Percentiles rank a stretch among this genome's conserved stretches.
Conservation (phyloP, 2,329 filamentous ascomycete species). For the Talaromyces sp. region DNA sequence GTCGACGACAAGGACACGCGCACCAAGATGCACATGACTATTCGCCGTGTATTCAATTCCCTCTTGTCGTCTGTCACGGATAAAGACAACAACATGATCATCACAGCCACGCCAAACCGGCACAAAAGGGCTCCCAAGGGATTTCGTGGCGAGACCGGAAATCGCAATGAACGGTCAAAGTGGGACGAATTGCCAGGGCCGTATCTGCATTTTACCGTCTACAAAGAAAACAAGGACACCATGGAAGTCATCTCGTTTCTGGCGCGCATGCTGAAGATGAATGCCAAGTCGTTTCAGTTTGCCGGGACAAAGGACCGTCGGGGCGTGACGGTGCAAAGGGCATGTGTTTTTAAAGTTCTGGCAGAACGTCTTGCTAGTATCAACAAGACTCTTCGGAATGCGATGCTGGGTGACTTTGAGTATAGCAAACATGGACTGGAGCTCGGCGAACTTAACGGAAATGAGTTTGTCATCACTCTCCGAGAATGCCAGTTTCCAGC, state of each 20-base stretch:
- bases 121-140: constrained; percentile 27
- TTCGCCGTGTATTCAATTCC: constrained; percentile 75
- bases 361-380: constrained; percentile 60
- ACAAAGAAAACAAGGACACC: constrained; percentile 96
- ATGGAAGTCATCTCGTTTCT: constrained; percentile 83
- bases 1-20: constrained; percentile 58
- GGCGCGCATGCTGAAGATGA: constrained; percentile 64
- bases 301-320: constrained; percentile 89
- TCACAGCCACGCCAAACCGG: constrained; percentile 42
- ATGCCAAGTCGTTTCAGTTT: constrained; percentile 65
- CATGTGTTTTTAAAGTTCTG: constrained; percentile 59
- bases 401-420: constrained; percentile 70
- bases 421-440: constrained; percentile 67
- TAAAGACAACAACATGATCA: constrained; percentile 60
- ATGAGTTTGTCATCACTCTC: constrained; percentile 88
- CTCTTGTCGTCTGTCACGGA: constrained; percentile 72
- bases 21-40: constrained; percentile 56
- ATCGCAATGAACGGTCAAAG: constrained; percentile 41
- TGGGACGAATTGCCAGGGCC: constrained; percentile 69
- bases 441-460: constrained; percentile 78
- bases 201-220: constrained; percentile 83
- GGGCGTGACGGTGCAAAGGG: constrained; percentile 77
- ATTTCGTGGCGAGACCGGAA: constrained; percentile 23
- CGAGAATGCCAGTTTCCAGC: constrained; percentile 69
- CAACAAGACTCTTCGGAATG: constrained; percentile 55